Evolutionary conservation across 2,329 filamentous ascomycete genomes (phyloP), one percentile per base, ranked within the genome.

Genomic region (Blumeriella jaapii): DNA sequence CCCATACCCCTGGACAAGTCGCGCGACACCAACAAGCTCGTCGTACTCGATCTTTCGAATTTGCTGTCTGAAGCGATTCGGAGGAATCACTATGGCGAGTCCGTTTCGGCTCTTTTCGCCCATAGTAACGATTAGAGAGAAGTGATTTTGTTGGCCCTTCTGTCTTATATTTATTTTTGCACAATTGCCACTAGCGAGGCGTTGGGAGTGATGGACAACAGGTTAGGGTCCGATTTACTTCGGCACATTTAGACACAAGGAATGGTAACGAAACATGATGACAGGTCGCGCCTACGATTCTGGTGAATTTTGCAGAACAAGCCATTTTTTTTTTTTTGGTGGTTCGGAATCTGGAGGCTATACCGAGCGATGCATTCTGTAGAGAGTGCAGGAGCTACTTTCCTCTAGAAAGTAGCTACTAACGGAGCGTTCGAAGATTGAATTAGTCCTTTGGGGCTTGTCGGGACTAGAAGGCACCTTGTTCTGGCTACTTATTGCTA

Each of bases 11-110:
- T 79, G 38, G 75, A 82, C 46, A 78, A 81, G 59, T 68, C 74
- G 20, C 73, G 67, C 48, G 73, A 71, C 39, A 78, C 75, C 34
- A 78, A 71, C 61, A 98, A 98, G 67, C 69, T 98, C 51, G 76
- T 93, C 38, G 71, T 95, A 20, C 73, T 98, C 39, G 87, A 95
- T 53, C 71, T 98, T 11, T 93, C 87, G 16, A 82, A 79, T 55
- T 66, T 98, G 33, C 67, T 98, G 25, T 75, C 86, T 4, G 91
- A 98, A 61, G 86, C 87, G 32, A 96, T 98, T 50, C 74, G 91
- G 51, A 77, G 91, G 52, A 96, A 96, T 57, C 89, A 98, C 59
- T 91, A 96, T 55, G 91, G 91, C 59, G 89, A 95, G 64, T 79
- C 80, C 45, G 81, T 84, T 23, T 54, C 53, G 29, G 45, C 52